A percentile compares a stretch with the other conserved stretches of the same genome.
Conservation (phyloP, 495 filamentous ascomycete species). For the Tuber calosporum region DNA sequence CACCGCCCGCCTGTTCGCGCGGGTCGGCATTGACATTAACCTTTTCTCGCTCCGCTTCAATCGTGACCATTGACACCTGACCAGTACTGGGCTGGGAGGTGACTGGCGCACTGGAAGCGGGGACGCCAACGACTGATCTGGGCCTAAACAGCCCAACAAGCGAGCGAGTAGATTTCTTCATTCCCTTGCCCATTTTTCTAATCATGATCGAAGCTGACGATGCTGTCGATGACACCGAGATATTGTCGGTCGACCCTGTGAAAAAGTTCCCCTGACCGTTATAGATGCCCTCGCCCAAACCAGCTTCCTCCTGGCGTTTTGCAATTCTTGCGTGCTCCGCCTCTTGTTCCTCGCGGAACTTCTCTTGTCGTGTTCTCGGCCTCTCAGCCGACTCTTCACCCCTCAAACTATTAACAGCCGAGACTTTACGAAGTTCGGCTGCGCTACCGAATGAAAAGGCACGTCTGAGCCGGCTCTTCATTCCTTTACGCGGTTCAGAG, state of each 20-base stretch:
- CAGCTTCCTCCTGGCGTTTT: slow-evolving; percentile 79
- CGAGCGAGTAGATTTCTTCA: slow-evolving; percentile 86
- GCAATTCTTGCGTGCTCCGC: slow-evolving; percentile 86
- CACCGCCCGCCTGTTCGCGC: slow-evolving; percentile 61
- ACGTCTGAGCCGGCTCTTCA: slow-evolving; percentile 81
- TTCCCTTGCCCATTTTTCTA: slow-evolving; percentile 95
- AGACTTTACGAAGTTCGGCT: slow-evolving; percentile 75
- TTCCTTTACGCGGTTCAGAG: slow-evolving; percentile 57
- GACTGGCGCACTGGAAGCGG: slow-evolving; percentile 57
- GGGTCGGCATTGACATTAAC: slow-evolving; percentile 71
- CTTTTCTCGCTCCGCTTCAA: slow-evolving; percentile 82
- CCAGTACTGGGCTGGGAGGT: slow-evolving; percentile 61
- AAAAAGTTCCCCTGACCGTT: slow-evolving; percentile 78
- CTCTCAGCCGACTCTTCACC: slow-evolving; percentile 52
- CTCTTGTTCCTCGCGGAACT: slow-evolving; percentile 64
- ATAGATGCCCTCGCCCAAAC: slow-evolving; percentile 90
- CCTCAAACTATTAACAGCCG: slow-evolving; percentile 57
- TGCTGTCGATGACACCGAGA: slow-evolving; percentile 94
- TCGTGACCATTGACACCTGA: slow-evolving; percentile 86
- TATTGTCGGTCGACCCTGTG: slow-evolving; percentile 85
- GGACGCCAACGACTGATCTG: slow-evolving; percentile 77
- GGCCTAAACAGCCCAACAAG: slow-evolving; percentile 92
- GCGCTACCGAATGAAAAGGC: slow-evolving; percentile 98
- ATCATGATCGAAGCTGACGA: slow-evolving; percentile 99
- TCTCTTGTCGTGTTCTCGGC: slow-evolving; percentile 63